phyloP scores from a whole-genome alignment of 2,329 filamentous ascomycete species.

The Pezicula radicicola region DNA sequence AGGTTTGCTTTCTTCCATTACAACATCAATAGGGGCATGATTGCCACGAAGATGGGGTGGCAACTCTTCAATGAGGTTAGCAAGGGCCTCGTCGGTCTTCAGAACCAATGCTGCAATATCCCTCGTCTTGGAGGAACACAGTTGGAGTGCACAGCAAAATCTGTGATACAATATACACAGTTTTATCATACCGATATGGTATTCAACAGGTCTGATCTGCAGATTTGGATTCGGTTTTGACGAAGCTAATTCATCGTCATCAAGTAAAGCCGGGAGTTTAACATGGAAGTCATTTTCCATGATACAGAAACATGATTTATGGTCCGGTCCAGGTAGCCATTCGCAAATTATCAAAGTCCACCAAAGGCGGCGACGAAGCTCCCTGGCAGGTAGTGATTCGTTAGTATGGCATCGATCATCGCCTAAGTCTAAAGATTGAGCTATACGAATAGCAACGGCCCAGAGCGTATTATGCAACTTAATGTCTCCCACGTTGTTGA shows the following conservation, averaged over 20 bases:
- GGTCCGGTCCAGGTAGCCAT: background rate
- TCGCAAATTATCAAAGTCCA: constrained; percentile 2
- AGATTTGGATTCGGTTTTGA: background rate
- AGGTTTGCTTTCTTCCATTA: constrained; percentile 22
- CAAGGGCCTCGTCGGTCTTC: background rate
- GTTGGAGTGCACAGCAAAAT: background rate
- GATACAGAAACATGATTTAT: background rate
- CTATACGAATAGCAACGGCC: constrained; percentile 12
- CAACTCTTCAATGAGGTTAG: background rate
- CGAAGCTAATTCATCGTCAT: background rate
- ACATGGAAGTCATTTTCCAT: constrained; percentile 1
- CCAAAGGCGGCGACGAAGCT: background rate
- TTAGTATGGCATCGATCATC: background rate
- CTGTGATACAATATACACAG: background rate
- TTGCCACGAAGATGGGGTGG: background rate
- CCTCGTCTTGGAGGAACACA: background rate
- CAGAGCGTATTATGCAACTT: constrained; percentile 7
- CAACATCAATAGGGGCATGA: background rate
- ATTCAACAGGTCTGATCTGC: background rate
- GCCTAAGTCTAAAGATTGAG: constrained; percentile 9
- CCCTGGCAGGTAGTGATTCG: background rate
- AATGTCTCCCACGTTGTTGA: constrained; percentile 13
- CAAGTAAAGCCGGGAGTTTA: background rate
- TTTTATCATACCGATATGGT: constrained; percentile 2
- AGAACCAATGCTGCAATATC: background rate